Evolutionary conservation across 73 alveolate genomes (phyloP).

Genomic region (Blepharisma japonicum): DNA sequence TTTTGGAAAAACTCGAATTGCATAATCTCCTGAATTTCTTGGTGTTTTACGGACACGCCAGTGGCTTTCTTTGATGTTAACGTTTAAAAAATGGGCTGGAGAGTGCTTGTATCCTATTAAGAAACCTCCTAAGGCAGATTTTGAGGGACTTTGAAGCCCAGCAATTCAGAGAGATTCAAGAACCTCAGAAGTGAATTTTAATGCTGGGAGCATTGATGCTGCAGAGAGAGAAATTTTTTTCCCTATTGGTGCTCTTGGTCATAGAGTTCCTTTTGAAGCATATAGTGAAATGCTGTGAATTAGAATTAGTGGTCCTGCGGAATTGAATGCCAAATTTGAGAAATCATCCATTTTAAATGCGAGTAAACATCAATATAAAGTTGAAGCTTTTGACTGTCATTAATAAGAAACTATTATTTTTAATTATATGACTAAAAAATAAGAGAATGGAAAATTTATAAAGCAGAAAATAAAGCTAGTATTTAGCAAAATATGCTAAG

Average conservation of each 20-base stretch:
- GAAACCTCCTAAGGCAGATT: no score
- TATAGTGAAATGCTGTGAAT: background rate
- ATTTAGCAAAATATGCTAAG: no score
- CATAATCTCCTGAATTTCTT: background rate
- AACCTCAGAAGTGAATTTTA: conserved; percentile 1
- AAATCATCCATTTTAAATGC: no score
- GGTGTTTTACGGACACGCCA: background rate
- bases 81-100: background rate
- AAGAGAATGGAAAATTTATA: no score
- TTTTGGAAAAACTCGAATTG: background rate
- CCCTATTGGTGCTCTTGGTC: background rate
- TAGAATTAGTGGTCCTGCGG: background rate
- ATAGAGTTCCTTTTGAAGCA: background rate
- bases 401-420: no score
- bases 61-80: background rate
- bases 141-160: background rate
- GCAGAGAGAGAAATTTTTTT: background rate
- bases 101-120: background rate
- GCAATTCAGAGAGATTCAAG: background rate
- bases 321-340: background rate
- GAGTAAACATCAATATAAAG: no score
- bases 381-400: no score
- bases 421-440: no score
- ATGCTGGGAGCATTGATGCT: background rate
- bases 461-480: no score